These are phyloP conservation scores for Boletales sp. DNA, from an alignment of 768 basidiomycete genomes.

Conservation along the genomic window DNA sequence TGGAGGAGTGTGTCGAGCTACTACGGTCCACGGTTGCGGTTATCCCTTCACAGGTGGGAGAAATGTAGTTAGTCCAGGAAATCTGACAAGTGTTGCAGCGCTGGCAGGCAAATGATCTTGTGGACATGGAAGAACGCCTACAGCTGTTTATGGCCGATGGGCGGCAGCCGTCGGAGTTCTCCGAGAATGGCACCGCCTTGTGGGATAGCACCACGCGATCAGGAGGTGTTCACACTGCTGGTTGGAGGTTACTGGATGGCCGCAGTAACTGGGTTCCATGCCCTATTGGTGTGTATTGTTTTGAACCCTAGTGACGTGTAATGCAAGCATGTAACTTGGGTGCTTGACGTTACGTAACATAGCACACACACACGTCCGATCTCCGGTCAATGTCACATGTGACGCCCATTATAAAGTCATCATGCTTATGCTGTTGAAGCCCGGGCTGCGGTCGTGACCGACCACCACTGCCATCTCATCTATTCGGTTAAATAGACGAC, in stretches of 20 bases:
- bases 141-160: conserved; percentile 30
- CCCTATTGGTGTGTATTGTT: conserved; percentile 59
- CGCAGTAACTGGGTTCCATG: conserved; percentile 55
- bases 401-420: conserved; percentile 18
- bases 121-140: conserved; percentile 55
- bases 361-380: too few species aligned
- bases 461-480: neutral
- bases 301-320: conserved; percentile 5
- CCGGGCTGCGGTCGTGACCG: conserved; percentile 18
- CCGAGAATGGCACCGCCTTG: neutral
- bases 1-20: conserved; percentile 19
- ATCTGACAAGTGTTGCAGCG: conserved; percentile 29
- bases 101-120: conserved; percentile 51
- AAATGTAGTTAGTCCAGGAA: neutral
- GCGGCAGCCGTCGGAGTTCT: neutral
- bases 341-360: too few species aligned
- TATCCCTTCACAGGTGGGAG: conserved; percentile 17
- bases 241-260: conserved; percentile 52
- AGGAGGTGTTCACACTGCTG: conserved; percentile 21
- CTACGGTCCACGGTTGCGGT: conserved; percentile 6
- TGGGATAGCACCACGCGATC: neutral
- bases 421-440: conserved; percentile 6
- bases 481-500: neutral
- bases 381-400: conserved; percentile 13
- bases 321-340: neutral